phyloP scores from a whole-genome alignment of 1,284 basidiomycete genomes.

The Moesziomyces parantarcticus region DNA sequence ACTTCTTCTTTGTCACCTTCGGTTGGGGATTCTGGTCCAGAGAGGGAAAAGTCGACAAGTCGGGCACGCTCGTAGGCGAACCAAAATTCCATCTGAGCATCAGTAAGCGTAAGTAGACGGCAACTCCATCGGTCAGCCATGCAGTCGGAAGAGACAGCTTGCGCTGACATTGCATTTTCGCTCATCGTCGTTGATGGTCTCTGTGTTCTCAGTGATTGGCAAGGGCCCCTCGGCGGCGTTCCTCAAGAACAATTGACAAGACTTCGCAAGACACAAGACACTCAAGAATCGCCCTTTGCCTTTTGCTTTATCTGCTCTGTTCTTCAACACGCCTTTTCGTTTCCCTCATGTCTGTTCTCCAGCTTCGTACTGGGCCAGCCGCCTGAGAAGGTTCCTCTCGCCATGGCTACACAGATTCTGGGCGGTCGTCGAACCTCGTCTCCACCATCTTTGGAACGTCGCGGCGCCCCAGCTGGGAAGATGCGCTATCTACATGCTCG shows the following conservation, averaged over 20 bases:
- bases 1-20: slow-evolving; percentile 63
- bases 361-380: neutral
- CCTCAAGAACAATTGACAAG: slow-evolving; percentile 34
- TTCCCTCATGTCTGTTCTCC: neutral
- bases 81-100: slow-evolving; percentile 55
- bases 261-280: neutral
- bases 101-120: slow-evolving; percentile 28
- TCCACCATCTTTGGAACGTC: neutral
- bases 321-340: neutral
- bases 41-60: slow-evolving; percentile 39
- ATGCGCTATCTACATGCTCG: neutral
- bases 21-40: slow-evolving; percentile 62
- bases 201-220: slow-evolving; percentile 14
- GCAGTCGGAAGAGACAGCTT: neutral
- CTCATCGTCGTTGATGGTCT: neutral
- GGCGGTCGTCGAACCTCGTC: neutral
- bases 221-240: slow-evolving; percentile 38
- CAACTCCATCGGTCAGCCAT: neutral
- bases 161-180: neutral
- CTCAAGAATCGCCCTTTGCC: slow-evolving; percentile 7
- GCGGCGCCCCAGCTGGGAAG: neutral
- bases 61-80: slow-evolving; percentile 35
- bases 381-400: neutral
- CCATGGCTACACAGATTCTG: neutral
- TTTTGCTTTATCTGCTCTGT: neutral